phyloP scores from a whole-genome alignment of 2,329 filamentous ascomycete genomes.

The Hymenoscyphus scutula region DNA sequence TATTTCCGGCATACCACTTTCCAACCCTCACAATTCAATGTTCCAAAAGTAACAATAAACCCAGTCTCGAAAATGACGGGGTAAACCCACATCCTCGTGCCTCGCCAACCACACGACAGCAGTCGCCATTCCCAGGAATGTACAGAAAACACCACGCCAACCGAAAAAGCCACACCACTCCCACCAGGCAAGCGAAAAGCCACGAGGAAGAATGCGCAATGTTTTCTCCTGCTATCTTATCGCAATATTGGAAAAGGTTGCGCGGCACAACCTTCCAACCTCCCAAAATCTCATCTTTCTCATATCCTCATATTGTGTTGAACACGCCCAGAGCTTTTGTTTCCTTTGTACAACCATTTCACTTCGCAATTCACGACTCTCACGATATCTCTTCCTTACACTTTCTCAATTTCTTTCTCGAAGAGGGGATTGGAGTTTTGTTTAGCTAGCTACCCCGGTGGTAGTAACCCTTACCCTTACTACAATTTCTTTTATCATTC shows the following conservation, averaged over 20 bases:
- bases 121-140: neutral
- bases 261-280: neutral
- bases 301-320: neutral
- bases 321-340: neutral
- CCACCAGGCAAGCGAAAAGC: neutral
- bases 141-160: neutral
- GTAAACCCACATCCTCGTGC: neutral
- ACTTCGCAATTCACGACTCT: neutral
- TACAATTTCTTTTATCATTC: neutral
- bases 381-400: neutral
- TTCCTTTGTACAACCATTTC: neutral
- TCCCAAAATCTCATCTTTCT: no score
- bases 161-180: no score
- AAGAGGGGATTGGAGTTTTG: neutral
- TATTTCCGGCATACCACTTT: no score
- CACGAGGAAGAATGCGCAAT: conserved; percentile 1
- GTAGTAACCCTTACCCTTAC: neutral
- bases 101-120: no score
- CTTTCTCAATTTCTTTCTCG: neutral
- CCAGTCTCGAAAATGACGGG: neutral
- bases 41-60: neutral
- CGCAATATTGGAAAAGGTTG: neutral
- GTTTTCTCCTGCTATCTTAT: neutral
- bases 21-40: neutral
- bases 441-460: neutral